Evolutionary conservation across 192 early-diverging fungal species (phyloP), one percentile per base, ranked within the genome.

Genomic region (Coemansia sp.): DNA sequence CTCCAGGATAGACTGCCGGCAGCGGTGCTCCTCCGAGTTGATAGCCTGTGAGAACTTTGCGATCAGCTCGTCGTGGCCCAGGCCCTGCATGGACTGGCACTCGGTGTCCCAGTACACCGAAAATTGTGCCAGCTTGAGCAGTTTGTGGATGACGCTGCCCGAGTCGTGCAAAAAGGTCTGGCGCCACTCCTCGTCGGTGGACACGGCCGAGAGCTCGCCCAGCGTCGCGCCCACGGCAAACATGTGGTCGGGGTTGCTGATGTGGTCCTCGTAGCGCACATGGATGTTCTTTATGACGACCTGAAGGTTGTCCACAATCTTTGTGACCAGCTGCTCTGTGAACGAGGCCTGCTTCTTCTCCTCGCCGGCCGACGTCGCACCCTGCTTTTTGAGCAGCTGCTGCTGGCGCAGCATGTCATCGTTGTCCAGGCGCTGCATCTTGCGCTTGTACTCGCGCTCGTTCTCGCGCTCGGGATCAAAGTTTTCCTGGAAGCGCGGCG

Each of bases 291-390:
- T 85, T 58, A 99, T 94, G 8, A 89, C 85, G 6, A 99, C 83
- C 52, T 99, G 95, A 35, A 99, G 62, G 60, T 99, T 99, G 62
- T 99, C 94, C 4, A 99, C 82, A 26, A 99, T 91, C 67, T 94
- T 95, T 10, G 92, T 88, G 21, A 90, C 79, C 26, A 99, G 79
- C 72, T 92, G 91, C 44, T 89, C 85, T 22, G 94, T 62, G 66
- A 94, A 96, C 11, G 89, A 85, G n/a, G 85, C 82, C 55, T 92
- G 85, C 54, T 90, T 87, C 42, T 80, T 75, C 53, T 85, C 79
- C 17, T 81, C 80, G 23, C 68, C 81, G 40, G 43, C 46, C 5
- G 31, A 25, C 6, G 28, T 29, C 0, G 53, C 42, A 11, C 42
- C 41, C 35, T 50, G 55, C 39, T 35, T 76, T 23, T 62, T 66